phyloP scores from a whole-genome alignment of 345 rosid genomes.

The Gossypium turneri region DNA sequence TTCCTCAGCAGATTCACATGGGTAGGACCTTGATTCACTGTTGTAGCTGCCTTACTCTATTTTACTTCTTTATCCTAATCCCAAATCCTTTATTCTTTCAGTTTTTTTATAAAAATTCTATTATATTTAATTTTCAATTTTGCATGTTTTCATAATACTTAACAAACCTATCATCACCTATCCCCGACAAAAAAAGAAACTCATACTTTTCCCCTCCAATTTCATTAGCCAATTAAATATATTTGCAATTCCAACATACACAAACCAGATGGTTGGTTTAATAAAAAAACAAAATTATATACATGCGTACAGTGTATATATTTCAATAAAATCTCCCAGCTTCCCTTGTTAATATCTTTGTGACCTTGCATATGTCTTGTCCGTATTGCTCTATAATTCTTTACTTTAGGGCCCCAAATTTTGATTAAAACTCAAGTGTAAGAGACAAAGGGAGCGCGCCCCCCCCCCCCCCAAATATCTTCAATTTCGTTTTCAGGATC shows the following conservation, averaged over 20 bases:
- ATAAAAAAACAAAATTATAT: background rate
- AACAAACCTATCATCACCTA: background rate
- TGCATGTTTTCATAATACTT: constrained; percentile 7
- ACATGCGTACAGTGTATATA: background rate
- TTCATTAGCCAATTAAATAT: background rate
- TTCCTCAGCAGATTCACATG: constrained; percentile 31
- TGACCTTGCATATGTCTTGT: constrained; percentile 9
- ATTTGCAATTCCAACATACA: background rate
- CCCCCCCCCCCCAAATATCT: constrained; percentile 33
- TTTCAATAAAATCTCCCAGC: constrained; percentile 3
- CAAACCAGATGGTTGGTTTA: background rate
- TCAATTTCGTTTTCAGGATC: constrained; percentile 34
- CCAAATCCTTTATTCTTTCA: background rate
- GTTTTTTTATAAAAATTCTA: background rate
- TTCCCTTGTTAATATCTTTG: background rate
- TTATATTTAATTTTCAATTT: background rate
- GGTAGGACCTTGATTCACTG: constrained; percentile 29
- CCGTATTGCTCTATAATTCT: constrained; percentile 9
- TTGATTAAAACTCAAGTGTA: constrained; percentile 11
- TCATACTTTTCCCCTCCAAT: background rate
- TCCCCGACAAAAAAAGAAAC: background rate
- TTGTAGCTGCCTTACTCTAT: background rate
- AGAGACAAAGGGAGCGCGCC: constrained; percentile 32
- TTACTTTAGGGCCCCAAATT: background rate
- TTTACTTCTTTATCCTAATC: background rate